Evolutionary conservation across 1,284 basidiomycete species (phyloP), one percentile per base, ranked within the genome.

Genomic region (Porogramme epimiltina): DNA sequence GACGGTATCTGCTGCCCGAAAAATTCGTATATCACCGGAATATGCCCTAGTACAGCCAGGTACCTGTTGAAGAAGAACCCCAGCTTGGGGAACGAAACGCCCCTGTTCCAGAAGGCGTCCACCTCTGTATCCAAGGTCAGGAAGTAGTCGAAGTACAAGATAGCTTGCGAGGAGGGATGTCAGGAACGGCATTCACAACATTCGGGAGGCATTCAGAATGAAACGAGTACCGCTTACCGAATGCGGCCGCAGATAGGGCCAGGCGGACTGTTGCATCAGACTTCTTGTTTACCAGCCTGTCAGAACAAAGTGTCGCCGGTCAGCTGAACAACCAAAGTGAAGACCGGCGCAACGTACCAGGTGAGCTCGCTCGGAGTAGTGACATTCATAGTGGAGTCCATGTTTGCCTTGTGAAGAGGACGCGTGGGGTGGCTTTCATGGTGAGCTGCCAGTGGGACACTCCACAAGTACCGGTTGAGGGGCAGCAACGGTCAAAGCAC

Each of bases 41-140:
- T 25, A 23, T 45, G 42, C 13, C 52, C 47, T 13, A 53, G 18
- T 19, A 53, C 18, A n/a, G 28, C 26, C 19, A 49, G 18, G 19
- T 53, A 53, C 26, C 52, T 47, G 34, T 48, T 24, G 20, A 50
- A 33, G 51, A 50, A 45, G 54, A 49, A 34, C 42, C 55, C 45
- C 49, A 56, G 36, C 3, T 4, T 9, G 16, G 45, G 22, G 13
- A n/a, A 20, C 3, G 37, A 37, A n/a, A 25, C 28, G 31, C 49
- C 36, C 18, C 19, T 23, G 20, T 20, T 34, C 49, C 49, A 49
- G 33, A 43, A 56, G 2, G 23, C 25, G 24, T 31, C 56, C 51
- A 70, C 45, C 58, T 68, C 47, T 42, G 66, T 20, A 58, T 66
- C 8, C 55, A 59, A 9, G 56, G 68, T 26, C 69, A 70, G 70